Evolutionary conservation across 2,329 filamentous ascomycete species (phyloP), one percentile per base, ranked within the genome.

Genomic region (Fusarium sp.): DNA sequence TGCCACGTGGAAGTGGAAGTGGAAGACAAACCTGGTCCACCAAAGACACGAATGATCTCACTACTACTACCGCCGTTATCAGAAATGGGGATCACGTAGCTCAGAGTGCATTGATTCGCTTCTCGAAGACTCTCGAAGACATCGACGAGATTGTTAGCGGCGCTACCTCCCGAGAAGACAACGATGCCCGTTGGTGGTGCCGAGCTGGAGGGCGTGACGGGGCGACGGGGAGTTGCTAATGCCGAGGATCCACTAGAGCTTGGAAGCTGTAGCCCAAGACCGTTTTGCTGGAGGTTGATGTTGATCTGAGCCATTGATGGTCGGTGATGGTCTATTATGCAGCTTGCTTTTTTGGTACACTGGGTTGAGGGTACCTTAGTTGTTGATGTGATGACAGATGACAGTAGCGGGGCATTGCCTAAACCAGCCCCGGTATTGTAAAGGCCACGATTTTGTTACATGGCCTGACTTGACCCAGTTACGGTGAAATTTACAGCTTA

Each of bases 31-130:
- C 95, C 95, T 69, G 95, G 95, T 2, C 96, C 96, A 15, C 95
- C 96, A 80, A 98, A 96, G 36, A 98, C 94, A 36, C 96, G 88
- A 70, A 98, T 97, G 74, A 98, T 84, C 82, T 98, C 95, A 44
- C 93, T 97, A 4, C 94, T 97, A 73, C 93, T 97, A 39, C 95
- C 95, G 49, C 95, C 95, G 80, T 98, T 98, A 81, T 98, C 95
- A 70, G 92, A 96, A 77, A 98, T 97, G 36, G 95, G 95, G 53
- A 98, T 97, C 62, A 98, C 89, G 79, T 97, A 97, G 80, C 89
- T 93, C 42, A 97, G 81, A 4, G 86, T 83, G 75, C 91, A 92
- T 40, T 86, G 81, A 65, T 91, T 92, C 72, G 86, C 90, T 66
- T 89, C 80, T 14, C 88, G 84, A 34, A 92, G 84, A 19, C 83